Percentiles rank a stretch among this genome's conserved stretches.
phyloP scores from a whole-genome alignment of 345 rosid genomes.

The Camelina sativa region DNA sequence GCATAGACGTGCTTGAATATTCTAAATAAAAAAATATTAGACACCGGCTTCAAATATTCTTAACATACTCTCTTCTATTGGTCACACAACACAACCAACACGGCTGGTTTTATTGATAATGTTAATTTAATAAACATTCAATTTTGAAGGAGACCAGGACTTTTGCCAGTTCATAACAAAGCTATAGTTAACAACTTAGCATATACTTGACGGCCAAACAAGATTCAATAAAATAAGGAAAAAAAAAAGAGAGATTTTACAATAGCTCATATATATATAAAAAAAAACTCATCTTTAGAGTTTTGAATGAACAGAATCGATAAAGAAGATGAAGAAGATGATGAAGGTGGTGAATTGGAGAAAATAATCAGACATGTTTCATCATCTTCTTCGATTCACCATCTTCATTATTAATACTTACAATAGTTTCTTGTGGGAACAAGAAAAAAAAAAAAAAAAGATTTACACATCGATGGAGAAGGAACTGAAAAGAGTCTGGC shows the following conservation, averaged over 20 bases:
- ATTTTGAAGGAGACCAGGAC: neutral
- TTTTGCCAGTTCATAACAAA: slow-evolving; percentile 35
- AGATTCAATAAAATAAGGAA: neutral
- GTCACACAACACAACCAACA: slow-evolving; percentile 6
- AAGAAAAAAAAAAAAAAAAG: neutral
- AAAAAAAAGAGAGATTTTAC: neutral
- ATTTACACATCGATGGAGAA: slow-evolving; percentile 1
- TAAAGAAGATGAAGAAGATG: too few species aligned
- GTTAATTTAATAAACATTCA: too few species aligned
- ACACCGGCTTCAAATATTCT: slow-evolving; percentile 7
- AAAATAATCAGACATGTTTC: too few species aligned
- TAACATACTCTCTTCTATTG: slow-evolving; percentile 16
- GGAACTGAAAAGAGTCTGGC: slow-evolving; percentile 6
- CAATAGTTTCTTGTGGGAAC: neutral
- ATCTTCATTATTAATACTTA: neutral
- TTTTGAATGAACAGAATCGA: too few species aligned
- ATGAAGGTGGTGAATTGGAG: too few species aligned
- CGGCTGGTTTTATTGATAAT: slow-evolving; percentile 30
- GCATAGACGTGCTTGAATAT: slow-evolving; percentile 39
- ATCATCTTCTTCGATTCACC: too few species aligned
- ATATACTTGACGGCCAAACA: slow-evolving; percentile 34
- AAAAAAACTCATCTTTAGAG: neutral
- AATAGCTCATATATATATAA: neutral
- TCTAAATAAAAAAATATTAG: neutral
- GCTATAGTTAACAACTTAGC: neutral